Percentiles rank a stretch among this genome's conserved stretches.
Evolutionary conservation across 306 rosid species (phyloP).

Genomic region (Prunus mume): DNA sequence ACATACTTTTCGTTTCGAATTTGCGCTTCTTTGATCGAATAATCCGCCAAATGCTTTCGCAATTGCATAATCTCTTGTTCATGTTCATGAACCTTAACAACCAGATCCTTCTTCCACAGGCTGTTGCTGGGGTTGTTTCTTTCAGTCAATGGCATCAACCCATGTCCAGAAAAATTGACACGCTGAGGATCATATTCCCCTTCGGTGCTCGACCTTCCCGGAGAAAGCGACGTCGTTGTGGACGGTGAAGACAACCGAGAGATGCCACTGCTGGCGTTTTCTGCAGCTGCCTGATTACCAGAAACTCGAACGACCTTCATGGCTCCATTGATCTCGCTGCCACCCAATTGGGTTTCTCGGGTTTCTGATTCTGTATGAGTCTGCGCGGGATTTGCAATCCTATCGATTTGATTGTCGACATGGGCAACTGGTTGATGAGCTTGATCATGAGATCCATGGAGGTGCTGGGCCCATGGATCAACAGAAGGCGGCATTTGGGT

Average conservation of each 20-base stretch:
- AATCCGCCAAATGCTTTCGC: slow-evolving; percentile 77
- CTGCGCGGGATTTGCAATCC: slow-evolving; percentile 23
- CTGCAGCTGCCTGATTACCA: slow-evolving; percentile 35
- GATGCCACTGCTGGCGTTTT: slow-evolving; percentile 37
- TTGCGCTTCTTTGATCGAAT: slow-evolving; percentile 80
- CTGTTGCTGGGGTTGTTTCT: slow-evolving; percentile 26
- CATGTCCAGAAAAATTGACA: slow-evolving; percentile 51
- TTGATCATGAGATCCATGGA: slow-evolving; percentile 42
- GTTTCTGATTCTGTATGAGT: background rate
- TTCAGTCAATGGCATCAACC: slow-evolving; percentile 60
- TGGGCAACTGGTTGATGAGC: slow-evolving; percentile 37
- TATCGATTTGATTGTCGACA: slow-evolving; percentile 35
- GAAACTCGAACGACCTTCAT: slow-evolving; percentile 30
- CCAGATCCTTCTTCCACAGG: slow-evolving; percentile 77
- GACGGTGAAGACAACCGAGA: slow-evolving; percentile 61
- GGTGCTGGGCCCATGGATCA: slow-evolving; percentile 49
- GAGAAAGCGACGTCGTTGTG: slow-evolving; percentile 54
- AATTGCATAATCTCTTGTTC: slow-evolving; percentile 84
- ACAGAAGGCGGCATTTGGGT: slow-evolving; percentile 37
- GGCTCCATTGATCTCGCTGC: slow-evolving; percentile 45
- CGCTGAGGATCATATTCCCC: slow-evolving; percentile 51
- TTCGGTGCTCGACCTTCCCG: slow-evolving; percentile 54
- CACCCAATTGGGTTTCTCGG: slow-evolving; percentile 31
- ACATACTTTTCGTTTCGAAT: slow-evolving; percentile 76
- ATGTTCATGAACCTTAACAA: slow-evolving; percentile 61